A percentile compares a stretch with the other conserved stretches of the same genome.
Evolutionary conservation across 345 rosid species (phyloP).

Genomic region (Passiflora organensis): DNA sequence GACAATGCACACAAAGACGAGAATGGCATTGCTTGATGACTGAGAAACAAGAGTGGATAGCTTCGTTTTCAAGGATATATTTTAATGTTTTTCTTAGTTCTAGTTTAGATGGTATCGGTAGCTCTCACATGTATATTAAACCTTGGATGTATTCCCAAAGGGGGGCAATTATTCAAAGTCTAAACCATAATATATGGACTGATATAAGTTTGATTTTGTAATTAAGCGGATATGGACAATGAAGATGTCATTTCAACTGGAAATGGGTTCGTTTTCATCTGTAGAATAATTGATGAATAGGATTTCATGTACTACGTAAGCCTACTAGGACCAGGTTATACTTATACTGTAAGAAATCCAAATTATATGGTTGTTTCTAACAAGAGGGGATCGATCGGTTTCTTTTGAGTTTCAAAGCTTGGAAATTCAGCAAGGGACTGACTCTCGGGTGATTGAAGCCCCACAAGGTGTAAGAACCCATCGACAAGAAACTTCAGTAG

Average conservation of each 20-base stretch:
- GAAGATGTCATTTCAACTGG: constrained; percentile 24
- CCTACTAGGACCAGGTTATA: constrained; percentile 5
- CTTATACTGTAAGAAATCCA: constrained; percentile 8
- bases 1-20: constrained; percentile 35
- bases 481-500: not conserved
- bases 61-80: constrained; percentile 30
- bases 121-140: constrained; percentile 3
- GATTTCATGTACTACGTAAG: not conserved
- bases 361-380: constrained; percentile 31
- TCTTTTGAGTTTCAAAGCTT: not conserved
- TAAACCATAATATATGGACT: constrained; percentile 47
- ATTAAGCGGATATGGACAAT: constrained; percentile 16
- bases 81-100: not conserved
- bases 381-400: constrained; percentile 12
- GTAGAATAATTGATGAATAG: not conserved
- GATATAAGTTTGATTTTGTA: constrained; percentile 6
- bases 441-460: constrained; percentile 11
- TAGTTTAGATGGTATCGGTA: constrained; percentile 2
- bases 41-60: constrained; percentile 31
- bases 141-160: constrained; percentile 38
- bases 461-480: not conserved
- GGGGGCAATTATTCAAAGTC: constrained; percentile 66
- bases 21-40: constrained; percentile 32
- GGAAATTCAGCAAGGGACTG: constrained; percentile 13
- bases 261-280: constrained; percentile 20